Base-by-base conservation (phyloP, 208 protist genomes). In the Acanthamoeba sp. region DNA sequence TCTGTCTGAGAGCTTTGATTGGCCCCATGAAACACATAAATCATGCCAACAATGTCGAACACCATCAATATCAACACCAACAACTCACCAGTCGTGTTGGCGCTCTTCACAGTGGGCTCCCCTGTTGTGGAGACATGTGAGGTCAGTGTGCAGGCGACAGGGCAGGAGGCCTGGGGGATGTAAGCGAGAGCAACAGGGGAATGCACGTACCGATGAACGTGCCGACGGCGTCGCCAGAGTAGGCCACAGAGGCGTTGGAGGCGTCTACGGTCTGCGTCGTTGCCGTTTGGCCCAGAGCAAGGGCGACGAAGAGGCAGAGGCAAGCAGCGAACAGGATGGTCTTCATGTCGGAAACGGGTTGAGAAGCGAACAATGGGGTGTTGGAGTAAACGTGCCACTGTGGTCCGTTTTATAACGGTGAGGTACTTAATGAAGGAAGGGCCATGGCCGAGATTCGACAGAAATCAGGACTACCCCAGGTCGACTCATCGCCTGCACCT, bases 221-320 rank as follows among this genome's bases (percentile, higher is more conserved):
- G 0, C 73, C 73, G 24, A 84, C 73, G 20, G 73, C 73, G 22
- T 84, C 73, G 1, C 73, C 73, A 5, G 4, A 2, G 42, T 36
- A 84, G 24, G 66, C 24, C 34, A 34, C 42, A 7, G 73, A 84
- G 0, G 73, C 27, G 36, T 84, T 52, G 73, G 32, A 38, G 66
- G 32, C 73, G 22, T 84, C 73, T 12, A 84, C 73, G 7, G 73
- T 84, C 42, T 84, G 73, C 40, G 73, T 84, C 2, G 20, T 64
- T 0, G 57, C 18, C 2, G 18, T 52, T 29, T 84, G 73, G 40
- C 36, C 42, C 18, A 45, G 73, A 1, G 40, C 73, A 7, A 52
- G 36, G 20, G 73, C 20, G 40, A 40, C 34, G 73, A 84, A 84
- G 29, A 84, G 73, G 73, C 16, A 45, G 29, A 84, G 73, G 42